Conservation (phyloP, 805 yeast genomes). For the Ogataea nonfermentans region DNA sequence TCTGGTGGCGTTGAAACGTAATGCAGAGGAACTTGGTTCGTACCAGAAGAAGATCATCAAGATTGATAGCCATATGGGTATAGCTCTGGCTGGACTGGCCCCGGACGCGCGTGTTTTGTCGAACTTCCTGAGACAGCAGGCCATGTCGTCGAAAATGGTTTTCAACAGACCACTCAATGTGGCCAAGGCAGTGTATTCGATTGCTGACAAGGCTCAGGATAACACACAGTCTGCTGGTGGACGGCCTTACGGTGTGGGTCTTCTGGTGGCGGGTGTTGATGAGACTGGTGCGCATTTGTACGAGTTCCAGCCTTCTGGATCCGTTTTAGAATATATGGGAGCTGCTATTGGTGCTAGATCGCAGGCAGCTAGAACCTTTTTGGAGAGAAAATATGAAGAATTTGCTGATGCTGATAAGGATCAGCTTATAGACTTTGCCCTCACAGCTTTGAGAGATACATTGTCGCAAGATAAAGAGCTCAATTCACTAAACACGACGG, state of each 20-base stretch:
- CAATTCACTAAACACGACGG: constrained; percentile 77
- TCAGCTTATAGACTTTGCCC: constrained; percentile 78
- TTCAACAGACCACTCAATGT: constrained; percentile 84
- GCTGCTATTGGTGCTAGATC: constrained; percentile 98
- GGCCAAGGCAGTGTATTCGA: constrained; percentile 74
- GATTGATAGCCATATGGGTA: constrained; percentile 90
- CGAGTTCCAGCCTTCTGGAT: constrained; percentile 96
- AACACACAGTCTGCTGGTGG: constrained; percentile 96
- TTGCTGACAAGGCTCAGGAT: constrained; percentile 96
- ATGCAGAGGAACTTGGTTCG: constrained; percentile 96
- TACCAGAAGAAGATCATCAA: constrained; percentile 92
- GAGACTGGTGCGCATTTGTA: constrained; percentile 91
- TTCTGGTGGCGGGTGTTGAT: constrained; percentile 85
- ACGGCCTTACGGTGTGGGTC: constrained; percentile 97
- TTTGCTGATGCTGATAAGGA: constrained; percentile 63
- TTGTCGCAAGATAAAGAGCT: constrained; percentile 92
- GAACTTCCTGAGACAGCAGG: constrained; percentile 85
- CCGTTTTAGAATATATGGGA: constrained; percentile 85
- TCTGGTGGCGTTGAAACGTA: constrained; percentile 89
- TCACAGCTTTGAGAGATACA: constrained; percentile 90
- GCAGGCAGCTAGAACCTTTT: constrained; percentile 95
- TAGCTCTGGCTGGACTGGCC: constrained; percentile 95
- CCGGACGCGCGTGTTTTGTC: constrained; percentile 96
- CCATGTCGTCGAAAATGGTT: constrained; percentile 81
- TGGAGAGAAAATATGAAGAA: constrained; percentile 79